A percentile compares a stretch with the other conserved stretches of the same genome.
These are phyloP conservation scores for Acorus gramineus DNA, from an alignment of 106 monocot genomes.

Conservation along the genomic window DNA sequence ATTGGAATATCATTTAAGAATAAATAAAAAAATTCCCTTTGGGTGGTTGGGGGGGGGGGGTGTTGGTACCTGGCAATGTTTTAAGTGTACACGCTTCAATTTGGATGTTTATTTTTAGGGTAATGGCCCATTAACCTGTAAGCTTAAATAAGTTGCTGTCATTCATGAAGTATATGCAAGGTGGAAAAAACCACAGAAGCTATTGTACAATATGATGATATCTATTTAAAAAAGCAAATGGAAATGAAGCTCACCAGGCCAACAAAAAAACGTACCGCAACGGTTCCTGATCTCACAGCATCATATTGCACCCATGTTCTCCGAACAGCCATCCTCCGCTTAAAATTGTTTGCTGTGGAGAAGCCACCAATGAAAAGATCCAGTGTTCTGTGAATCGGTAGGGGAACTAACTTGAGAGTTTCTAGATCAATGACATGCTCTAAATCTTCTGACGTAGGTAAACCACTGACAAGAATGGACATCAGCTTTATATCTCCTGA, in stretches of 20 bases:
- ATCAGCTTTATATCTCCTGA: conserved; percentile 71
- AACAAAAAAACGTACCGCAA: conserved; percentile 83
- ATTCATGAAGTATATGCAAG: too few relatives aligned
- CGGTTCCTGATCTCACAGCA: conserved; percentile 48
- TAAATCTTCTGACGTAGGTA: conserved; percentile 81
- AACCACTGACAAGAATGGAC: conserved; percentile 74
- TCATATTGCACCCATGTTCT: conserved; percentile 98
- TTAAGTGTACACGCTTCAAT: too few relatives aligned
- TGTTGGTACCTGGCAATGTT: too few relatives aligned
- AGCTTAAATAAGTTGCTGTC: too few relatives aligned
- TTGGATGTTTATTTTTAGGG: too few relatives aligned
- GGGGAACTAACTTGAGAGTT: conserved; percentile 38
- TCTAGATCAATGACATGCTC: conserved; percentile 64
- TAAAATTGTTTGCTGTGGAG: conserved; percentile 95
- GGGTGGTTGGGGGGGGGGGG: too few relatives aligned
- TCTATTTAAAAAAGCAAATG: too few relatives aligned
- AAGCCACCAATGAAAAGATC: conserved; percentile 78
- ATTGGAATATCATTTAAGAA: too few relatives aligned
- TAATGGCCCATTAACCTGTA: too few relatives aligned
- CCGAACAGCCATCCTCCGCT: conserved; percentile 82
- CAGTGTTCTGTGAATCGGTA: conserved; percentile 38
- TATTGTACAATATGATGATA: too few relatives aligned
- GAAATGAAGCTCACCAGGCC: conserved; percentile 52
- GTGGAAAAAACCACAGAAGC: too few relatives aligned
- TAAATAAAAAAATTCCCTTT: too few relatives aligned